Evolutionary conservation across 1,139 yeast genomes (phyloP).

Genomic region (Lipomyces yarrowii): DNA sequence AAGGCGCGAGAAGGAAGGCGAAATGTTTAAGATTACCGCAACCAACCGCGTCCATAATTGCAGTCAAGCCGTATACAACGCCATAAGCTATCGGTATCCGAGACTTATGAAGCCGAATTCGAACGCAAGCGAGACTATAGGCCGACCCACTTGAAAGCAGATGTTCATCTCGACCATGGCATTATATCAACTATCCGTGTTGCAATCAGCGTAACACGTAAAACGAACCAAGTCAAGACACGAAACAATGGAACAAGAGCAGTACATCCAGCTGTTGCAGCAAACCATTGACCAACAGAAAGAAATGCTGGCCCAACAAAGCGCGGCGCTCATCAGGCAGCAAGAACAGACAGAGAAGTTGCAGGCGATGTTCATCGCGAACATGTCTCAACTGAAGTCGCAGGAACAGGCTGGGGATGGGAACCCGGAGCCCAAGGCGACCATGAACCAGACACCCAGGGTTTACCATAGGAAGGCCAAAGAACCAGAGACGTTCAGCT

Average conservation of each 20-base stretch:
- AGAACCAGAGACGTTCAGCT: neutral
- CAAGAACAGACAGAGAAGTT: constrained; percentile 1
- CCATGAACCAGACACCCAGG: neutral
- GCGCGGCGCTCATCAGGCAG: no score
- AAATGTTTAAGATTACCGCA: neutral
- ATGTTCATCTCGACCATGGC: neutral
- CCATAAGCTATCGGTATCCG: neutral
- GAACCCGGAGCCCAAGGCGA: constrained; percentile 4
- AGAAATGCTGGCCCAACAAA: neutral
- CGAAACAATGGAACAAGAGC: neutral
- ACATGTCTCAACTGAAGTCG: neutral
- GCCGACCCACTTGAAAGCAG: neutral
- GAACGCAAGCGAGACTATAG: neutral
- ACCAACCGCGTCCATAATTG: neutral
- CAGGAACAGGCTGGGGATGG: constrained; percentile 1
- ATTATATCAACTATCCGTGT: neutral
- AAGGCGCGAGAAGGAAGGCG: neutral
- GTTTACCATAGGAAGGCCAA: neutral
- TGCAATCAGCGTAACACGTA: neutral
- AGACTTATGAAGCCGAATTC: neutral
- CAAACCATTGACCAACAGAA: neutral
- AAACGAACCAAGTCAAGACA: neutral
- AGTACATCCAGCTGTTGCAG: neutral
- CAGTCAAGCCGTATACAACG: neutral
- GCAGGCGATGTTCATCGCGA: neutral